Percentiles rank a stretch among this genome's conserved stretches.
phyloP scores from a whole-genome alignment of 345 rosid genomes.

The Salix purpurea region DNA sequence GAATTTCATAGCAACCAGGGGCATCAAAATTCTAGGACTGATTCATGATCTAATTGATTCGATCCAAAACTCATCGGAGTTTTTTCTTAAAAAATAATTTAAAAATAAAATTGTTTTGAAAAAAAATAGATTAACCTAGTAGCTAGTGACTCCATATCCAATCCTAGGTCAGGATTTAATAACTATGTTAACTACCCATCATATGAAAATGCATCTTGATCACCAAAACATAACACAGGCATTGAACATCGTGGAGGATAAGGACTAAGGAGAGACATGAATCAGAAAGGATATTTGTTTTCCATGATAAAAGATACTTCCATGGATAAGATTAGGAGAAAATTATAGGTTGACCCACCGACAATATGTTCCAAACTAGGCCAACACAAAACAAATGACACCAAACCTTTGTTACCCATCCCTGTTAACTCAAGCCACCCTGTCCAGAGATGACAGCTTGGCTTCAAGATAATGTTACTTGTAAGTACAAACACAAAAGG shows the following conservation, averaged over 20 bases:
- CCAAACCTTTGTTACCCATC: not conserved
- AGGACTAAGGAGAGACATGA: not conserved
- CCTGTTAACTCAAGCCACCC: not conserved
- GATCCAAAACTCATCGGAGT: too few species aligned
- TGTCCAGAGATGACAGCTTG: not conserved
- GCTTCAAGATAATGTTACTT: not conserved
- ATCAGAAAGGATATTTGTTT: not conserved
- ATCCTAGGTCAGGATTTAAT: too few species aligned
- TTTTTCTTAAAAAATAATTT: too few species aligned
- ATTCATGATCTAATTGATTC: too few species aligned
- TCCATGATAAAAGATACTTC: conserved; percentile 1
- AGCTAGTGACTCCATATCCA: too few species aligned
- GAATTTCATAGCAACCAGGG: too few species aligned
- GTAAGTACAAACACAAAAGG: not conserved
- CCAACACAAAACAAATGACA: conserved; percentile 13
- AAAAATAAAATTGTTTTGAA: too few species aligned
- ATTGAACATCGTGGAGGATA: not conserved
- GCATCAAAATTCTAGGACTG: too few species aligned
- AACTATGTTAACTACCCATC: not conserved
- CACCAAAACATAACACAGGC: not conserved
- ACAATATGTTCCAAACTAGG: conserved; percentile 22
- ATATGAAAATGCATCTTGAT: not conserved
- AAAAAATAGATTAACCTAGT: too few species aligned
- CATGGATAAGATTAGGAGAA: not conserved
- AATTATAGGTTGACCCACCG: conserved; percentile 17